A percentile compares a stretch with the other conserved stretches of the same genome.
Conservation (phyloP, 2,329 filamentous ascomycete genomes). For the Fusarium cicatricum region DNA sequence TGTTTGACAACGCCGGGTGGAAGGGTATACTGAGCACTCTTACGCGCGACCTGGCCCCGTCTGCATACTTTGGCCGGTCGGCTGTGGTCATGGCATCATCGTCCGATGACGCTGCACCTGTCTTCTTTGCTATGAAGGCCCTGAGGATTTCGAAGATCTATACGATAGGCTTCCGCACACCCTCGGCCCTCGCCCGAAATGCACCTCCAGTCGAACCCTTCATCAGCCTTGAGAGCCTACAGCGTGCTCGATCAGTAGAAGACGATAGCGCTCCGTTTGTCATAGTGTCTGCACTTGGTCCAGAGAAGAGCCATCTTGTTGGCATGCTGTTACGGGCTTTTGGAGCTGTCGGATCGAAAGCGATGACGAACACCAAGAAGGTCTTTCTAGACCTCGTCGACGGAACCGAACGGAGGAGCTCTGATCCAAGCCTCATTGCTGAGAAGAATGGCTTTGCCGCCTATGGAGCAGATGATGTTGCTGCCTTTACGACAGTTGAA, state of each 20-base stretch:
- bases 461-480: slow-evolving; percentile 81
- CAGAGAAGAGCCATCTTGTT: slow-evolving; percentile 81
- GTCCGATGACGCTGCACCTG: slow-evolving; percentile 78
- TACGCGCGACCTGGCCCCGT: slow-evolving; percentile 82
- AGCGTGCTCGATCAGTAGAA: slow-evolving; percentile 59
- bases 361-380: slow-evolving; percentile 59
- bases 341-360: slow-evolving; percentile 51
- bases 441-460: slow-evolving; percentile 79
- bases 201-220: slow-evolving; percentile 78
- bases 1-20: slow-evolving; percentile 86
- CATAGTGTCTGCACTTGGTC: slow-evolving; percentile 79
- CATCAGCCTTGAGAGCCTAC: slow-evolving; percentile 73
- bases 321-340: slow-evolving; percentile 80
- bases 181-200: slow-evolving; percentile 67
- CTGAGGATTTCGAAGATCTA: slow-evolving; percentile 82
- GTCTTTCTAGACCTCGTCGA: slow-evolving; percentile 84
- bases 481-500: slow-evolving; percentile 85
- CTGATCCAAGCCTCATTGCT: slow-evolving; percentile 74
- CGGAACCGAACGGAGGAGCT: slow-evolving; percentile 60
- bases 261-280: slow-evolving; percentile 74
- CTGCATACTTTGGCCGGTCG: slow-evolving; percentile 78
- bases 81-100: slow-evolving; percentile 78
- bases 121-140: slow-evolving; percentile 80
- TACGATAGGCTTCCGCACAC: slow-evolving; percentile 80
- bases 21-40: slow-evolving; percentile 84